Base-by-base conservation (phyloP, 305 asterid genomes). In the Fraxinus paxiana region DNA sequence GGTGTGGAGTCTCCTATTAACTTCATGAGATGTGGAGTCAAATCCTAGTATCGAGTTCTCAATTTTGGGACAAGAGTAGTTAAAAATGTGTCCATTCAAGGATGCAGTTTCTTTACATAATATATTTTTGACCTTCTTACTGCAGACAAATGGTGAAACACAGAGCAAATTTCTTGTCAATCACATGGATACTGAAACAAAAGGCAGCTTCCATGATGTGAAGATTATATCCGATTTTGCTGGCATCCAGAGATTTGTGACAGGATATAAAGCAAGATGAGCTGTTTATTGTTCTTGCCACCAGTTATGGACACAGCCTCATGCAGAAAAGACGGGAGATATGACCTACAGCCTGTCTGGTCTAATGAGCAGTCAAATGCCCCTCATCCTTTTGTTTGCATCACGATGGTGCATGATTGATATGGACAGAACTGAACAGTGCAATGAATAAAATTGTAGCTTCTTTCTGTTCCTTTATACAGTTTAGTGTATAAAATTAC, bases 81-180 rank as follows among this genome's bases (percentile, higher is more conserved):
- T 26, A 65, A 65, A 22, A 26, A 24, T 65, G 73, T 65, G 35
- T 65, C 35, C 73, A 65, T 24, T 24, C 35, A 13, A 33, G 41
- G 41, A 70, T 31, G 38, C 75, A 70, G 7, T 70, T 13, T 70
- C 13, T 70, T 70, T 30, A 31, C 43, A 70, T 70, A 26, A 33
- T 12, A 41, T 38, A 31, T 54, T 74, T 8, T 77, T 79, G 54
- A 79, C 24, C 76, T 77, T 77, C 61, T 70, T 83, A 61, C 38
- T 85, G 88, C 92, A 95, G 99, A 95, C 99, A 4, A 95, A 95
- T 80, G 97, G 97, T 65, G 95, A 90, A 67, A 75, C 73, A 31
- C 99, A 92, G 86, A 85, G 97, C 88, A 85, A 86, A 76, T 85
- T 67, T 81, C 89, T 96, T 2, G 88, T 82, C 78, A 87, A 89